phyloP scores from a whole-genome alignment of 2,329 filamentous ascomycete genomes.

The Fusarium newnesense region DNA sequence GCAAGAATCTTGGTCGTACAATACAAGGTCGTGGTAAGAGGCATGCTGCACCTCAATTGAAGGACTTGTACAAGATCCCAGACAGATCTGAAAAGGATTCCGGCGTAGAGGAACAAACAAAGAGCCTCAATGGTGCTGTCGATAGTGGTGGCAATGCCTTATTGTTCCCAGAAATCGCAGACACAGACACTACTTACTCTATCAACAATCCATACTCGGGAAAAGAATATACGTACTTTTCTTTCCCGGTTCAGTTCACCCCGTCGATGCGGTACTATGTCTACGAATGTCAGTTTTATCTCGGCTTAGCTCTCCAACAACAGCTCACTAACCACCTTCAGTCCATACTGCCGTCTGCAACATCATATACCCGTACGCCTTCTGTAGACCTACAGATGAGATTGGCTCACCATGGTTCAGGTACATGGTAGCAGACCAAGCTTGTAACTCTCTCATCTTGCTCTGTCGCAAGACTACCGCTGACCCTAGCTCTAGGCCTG shows the following conservation, averaged over 20 bases:
- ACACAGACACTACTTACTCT: not conserved
- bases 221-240: conserved; percentile 34
- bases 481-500: conserved; percentile 5
- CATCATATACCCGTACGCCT: conserved; percentile 28
- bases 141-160: not conserved
- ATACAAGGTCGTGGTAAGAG: conserved; percentile 33
- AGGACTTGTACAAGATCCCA: not conserved
- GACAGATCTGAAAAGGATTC: not conserved
- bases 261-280: conserved; percentile 33
- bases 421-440: conserved; percentile 32
- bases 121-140: not conserved
- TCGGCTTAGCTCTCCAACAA: not conserved
- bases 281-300: conserved; percentile 29
- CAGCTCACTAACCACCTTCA: not conserved
- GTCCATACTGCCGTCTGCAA: conserved; percentile 30
- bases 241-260: conserved; percentile 36
- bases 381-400: conserved; percentile 28
- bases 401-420: conserved; percentile 27
- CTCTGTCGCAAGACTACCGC: not conserved
- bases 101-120: not conserved
- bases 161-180: conserved; percentile 28
- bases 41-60: conserved; percentile 8
- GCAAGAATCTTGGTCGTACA: conserved; percentile 34
- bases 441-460: conserved; percentile 5
- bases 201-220: conserved; percentile 20